phyloP scores from a whole-genome alignment of 225 moss, liverwort and hornwort species.

The Lunularia cruciata region DNA sequence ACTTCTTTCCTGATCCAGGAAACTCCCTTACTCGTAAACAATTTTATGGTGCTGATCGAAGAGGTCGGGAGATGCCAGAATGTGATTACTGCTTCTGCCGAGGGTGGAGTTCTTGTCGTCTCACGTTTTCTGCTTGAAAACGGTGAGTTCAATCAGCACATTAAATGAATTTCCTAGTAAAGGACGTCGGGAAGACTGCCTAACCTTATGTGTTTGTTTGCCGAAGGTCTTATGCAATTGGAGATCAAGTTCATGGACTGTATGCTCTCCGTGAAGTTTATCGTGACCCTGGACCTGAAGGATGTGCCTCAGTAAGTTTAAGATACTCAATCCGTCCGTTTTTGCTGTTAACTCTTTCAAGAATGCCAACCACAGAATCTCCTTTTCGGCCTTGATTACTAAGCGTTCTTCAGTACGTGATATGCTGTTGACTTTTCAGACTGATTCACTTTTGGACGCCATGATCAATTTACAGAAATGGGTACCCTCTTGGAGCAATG shows the following conservation, averaged over 20 bases:
- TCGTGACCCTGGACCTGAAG: constrained; percentile 29
- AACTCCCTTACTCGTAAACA: constrained; percentile 28
- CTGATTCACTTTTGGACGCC: neutral
- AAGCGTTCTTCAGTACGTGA: too few relatives aligned
- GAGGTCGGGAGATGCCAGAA: constrained; percentile 32
- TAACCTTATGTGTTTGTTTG: neutral
- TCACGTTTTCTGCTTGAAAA: neutral
- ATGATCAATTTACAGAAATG: constrained; percentile 24
- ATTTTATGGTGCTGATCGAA: constrained; percentile 28
- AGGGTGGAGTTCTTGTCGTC: constrained; percentile 13
- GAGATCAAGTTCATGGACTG: constrained; percentile 34
- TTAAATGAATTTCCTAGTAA: too few relatives aligned
- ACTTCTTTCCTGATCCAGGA: too few relatives aligned
- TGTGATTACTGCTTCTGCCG: constrained; percentile 16
- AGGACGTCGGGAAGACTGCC: neutral
- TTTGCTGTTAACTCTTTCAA: too few relatives aligned
- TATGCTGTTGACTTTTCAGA: too few relatives aligned
- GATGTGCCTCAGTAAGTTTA: neutral
- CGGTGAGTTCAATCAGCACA: neutral
- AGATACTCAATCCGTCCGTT: neutral
- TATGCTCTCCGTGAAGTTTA: constrained; percentile 24
- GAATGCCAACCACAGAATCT: too few relatives aligned
- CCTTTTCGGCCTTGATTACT: too few relatives aligned
- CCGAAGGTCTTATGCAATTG: constrained; percentile 28
- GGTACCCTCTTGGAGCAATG: constrained; percentile 34